These are phyloP conservation scores for Penicillium sp. DNA, from an alignment of 2,329 filamentous ascomycete species.

Conservation along the genomic window DNA sequence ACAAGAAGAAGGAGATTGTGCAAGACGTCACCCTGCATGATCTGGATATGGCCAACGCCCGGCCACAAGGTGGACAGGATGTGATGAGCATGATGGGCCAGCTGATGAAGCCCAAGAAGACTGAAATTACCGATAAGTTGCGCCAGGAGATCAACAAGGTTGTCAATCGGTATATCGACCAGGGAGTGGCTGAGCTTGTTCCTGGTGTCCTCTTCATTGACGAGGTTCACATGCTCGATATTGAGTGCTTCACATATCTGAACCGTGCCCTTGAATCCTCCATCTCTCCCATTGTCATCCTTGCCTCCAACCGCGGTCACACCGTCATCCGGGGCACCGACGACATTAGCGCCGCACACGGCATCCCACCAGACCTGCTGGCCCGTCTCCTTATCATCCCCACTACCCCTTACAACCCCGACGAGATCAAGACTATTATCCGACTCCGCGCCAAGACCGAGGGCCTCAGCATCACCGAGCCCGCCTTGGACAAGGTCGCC, in stretches of 20 bases:
- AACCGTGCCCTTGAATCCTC: slow-evolving; percentile 95
- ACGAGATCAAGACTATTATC: slow-evolving; percentile 92
- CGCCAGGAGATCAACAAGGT: slow-evolving; percentile 98
- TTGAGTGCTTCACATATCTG: slow-evolving; percentile 98
- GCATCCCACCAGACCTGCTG: slow-evolving; percentile 90
- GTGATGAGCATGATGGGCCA: slow-evolving; percentile 99
- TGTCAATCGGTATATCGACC: slow-evolving; percentile 97
- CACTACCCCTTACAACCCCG: slow-evolving; percentile 81
- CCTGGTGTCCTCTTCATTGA: slow-evolving; percentile 98
- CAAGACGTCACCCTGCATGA: slow-evolving; percentile 98
- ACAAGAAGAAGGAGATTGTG: slow-evolving; percentile 99
- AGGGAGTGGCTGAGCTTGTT: slow-evolving; percentile 96
- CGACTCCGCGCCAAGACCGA: slow-evolving; percentile 80
- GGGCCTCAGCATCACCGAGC: slow-evolving; percentile 73
- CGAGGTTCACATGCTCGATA: slow-evolving; percentile 99
- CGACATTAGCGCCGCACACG: slow-evolving; percentile 78
- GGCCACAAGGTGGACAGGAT: slow-evolving; percentile 95
- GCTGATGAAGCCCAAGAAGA: slow-evolving; percentile 99
- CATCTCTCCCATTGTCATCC: slow-evolving; percentile 94
- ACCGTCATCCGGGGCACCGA: slow-evolving; percentile 88
- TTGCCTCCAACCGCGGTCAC: slow-evolving; percentile 94
- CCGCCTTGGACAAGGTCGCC: slow-evolving; percentile 82
- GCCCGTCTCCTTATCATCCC: slow-evolving; percentile 94
- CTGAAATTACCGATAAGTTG: slow-evolving; percentile 97
- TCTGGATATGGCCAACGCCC: slow-evolving; percentile 89